A percentile compares a stretch with the other conserved stretches of the same genome.
phyloP scores from a whole-genome alignment of 345 rosid genomes.

The Corchorus capsularis region DNA sequence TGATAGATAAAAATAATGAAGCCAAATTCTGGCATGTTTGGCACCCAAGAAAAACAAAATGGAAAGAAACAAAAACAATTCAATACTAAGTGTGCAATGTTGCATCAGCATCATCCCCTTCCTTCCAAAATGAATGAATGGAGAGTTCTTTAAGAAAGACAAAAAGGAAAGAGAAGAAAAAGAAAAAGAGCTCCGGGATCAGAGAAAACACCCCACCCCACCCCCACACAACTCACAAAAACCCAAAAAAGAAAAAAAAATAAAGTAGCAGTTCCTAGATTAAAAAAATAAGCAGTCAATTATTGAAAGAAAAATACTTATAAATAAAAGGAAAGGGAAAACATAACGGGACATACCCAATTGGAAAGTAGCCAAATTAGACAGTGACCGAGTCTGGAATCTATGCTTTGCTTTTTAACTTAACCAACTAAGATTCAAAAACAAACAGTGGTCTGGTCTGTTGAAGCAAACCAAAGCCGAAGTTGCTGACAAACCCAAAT shows the following conservation, averaged over 20 bases:
- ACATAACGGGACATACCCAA: constrained; percentile 25
- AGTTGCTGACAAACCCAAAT: constrained; percentile 37
- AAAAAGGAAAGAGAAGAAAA: constrained; percentile 32
- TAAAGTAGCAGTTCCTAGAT: not conserved
- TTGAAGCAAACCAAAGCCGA: constrained; percentile 36
- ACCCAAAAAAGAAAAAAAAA: not conserved
- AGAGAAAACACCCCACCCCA: constrained; percentile 33
- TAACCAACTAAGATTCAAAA: constrained; percentile 20
- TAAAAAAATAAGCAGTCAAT: constrained; percentile 28
- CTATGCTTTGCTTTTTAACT: constrained; percentile 26
- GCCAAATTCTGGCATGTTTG: constrained; percentile 11
- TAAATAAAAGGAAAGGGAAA: constrained; percentile 10
- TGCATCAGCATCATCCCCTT: constrained; percentile 5
- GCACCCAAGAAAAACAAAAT: constrained; percentile 12
- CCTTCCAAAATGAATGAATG: not conserved
- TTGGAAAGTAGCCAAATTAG: constrained; percentile 27
- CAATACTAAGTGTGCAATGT: not conserved
- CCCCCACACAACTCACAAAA: too few relatives aligned
- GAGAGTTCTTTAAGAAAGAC: constrained; percentile 30
- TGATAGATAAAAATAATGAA: not conserved
- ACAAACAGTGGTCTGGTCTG: not conserved
- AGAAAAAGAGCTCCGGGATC: constrained; percentile 55
- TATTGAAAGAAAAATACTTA: constrained; percentile 22
- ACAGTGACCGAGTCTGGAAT: constrained; percentile 21
- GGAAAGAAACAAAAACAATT: not conserved